phyloP scores from a whole-genome alignment of 192 early-diverging fungal species.

The Coemansia sp. region DNA sequence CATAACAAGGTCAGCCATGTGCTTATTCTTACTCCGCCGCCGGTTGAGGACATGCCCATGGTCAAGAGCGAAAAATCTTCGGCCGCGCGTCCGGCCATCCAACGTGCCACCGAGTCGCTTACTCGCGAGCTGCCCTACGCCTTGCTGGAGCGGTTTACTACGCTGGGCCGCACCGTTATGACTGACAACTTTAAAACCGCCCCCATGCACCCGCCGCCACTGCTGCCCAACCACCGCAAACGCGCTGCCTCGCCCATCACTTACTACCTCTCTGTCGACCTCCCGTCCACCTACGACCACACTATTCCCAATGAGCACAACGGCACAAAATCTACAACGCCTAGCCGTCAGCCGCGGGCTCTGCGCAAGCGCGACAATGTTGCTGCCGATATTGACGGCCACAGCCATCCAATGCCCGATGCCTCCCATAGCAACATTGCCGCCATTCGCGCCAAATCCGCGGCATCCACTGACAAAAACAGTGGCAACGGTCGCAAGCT shows the following conservation, averaged over 20 bases:
- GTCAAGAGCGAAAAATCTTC: slow-evolving; percentile 19
- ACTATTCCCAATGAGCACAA: slow-evolving; percentile 41
- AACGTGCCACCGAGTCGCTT: slow-evolving; percentile 7
- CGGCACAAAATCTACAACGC: slow-evolving; percentile 12
- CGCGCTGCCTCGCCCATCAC: slow-evolving; percentile 26
- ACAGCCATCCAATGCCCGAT: not conserved
- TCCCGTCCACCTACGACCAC: slow-evolving; percentile 38
- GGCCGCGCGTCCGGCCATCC: slow-evolving; percentile 8
- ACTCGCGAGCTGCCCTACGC: slow-evolving; percentile 22
- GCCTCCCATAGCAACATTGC: not conserved
- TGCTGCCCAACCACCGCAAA: slow-evolving; percentile 29
- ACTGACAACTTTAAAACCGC: slow-evolving; percentile 14
- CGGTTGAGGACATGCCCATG: slow-evolving; percentile 45
- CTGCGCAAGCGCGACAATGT: not conserved
- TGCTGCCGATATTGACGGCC: not conserved
- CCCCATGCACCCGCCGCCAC: slow-evolving; percentile 9
- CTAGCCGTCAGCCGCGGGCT: not conserved
- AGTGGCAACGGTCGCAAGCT: no score
- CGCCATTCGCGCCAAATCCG: not conserved
- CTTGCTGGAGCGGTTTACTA: slow-evolving; percentile 19
- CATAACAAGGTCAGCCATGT: slow-evolving; percentile 36
- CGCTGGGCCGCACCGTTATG: slow-evolving; percentile 15
- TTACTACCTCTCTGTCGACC: slow-evolving; percentile 31
- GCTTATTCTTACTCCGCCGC: slow-evolving; percentile 40
- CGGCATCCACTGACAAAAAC: not conserved